phyloP scores from a whole-genome alignment of 345 rosid species.

The Mangifera indica region DNA sequence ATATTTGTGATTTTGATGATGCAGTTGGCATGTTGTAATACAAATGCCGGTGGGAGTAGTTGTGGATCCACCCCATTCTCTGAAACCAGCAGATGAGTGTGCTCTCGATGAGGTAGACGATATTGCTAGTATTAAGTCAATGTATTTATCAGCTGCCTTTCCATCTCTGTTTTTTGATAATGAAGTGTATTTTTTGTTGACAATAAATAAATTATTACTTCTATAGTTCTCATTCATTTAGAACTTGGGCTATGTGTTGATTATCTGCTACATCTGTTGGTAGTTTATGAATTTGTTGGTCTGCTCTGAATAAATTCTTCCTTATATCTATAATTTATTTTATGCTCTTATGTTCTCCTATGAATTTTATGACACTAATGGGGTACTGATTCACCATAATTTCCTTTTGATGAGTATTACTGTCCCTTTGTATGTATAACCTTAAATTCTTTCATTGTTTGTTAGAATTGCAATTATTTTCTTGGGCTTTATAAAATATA shows the following conservation, averaged over 20 bases:
- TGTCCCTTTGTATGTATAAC: neutral
- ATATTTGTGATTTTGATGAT: conserved; percentile 20
- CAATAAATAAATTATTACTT: neutral
- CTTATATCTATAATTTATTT: neutral
- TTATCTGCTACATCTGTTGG: neutral
- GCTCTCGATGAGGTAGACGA: conserved; percentile 56
- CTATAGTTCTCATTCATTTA: neutral
- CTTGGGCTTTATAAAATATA: neutral
- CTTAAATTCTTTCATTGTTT: neutral
- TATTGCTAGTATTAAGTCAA: conserved; percentile 14
- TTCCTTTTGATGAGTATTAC: neutral
- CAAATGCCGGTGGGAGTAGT: conserved; percentile 69
- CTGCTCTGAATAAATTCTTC: neutral
- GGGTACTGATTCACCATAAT: neutral
- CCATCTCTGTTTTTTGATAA: neutral
- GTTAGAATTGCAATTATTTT: neutral
- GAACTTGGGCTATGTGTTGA: neutral
- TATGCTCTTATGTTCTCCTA: neutral
- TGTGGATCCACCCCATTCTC: conserved; percentile 71
- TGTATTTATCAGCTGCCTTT: conserved; percentile 9
- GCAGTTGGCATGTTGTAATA: conserved; percentile 76
- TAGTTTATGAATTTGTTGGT: neutral
- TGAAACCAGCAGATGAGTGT: conserved; percentile 61
- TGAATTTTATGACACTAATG: neutral
- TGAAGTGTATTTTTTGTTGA: neutral